Evolutionary conservation across 1,139 yeast species (phyloP).

Genomic region (Candida glucosophila): DNA sequence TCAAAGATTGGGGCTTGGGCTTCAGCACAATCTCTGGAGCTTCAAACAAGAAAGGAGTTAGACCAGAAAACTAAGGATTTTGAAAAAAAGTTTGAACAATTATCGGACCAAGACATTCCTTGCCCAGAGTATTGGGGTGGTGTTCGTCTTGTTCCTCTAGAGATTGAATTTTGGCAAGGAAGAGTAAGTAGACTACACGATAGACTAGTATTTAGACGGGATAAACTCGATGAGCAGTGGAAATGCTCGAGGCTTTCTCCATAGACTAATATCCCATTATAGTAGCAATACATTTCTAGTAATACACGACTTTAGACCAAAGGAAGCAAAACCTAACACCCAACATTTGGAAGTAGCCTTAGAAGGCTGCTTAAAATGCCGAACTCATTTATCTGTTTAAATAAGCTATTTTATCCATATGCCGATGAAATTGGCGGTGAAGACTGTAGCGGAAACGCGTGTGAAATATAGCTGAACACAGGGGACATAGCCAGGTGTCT

Average conservation of each 20-base stretch:
- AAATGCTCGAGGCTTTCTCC: conserved; percentile 67
- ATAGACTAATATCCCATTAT: no score
- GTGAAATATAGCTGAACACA: no score
- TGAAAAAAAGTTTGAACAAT: conserved; percentile 51
- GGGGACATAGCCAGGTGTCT: no score
- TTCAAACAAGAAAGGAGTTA: conserved; percentile 52
- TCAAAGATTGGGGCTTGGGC: conserved; percentile 97
- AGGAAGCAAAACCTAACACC: no score
- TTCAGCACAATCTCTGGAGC: conserved; percentile 69
- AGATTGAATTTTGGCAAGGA: conserved; percentile 97
- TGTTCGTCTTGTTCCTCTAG: conserved; percentile 74
- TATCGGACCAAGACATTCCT: conserved; percentile 55
- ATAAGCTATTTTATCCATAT: no score
- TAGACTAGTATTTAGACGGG: conserved; percentile 67
- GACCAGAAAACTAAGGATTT: conserved; percentile 42
- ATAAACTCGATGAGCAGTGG: conserved; percentile 46
- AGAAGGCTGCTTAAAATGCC: no score
- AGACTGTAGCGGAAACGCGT: no score
- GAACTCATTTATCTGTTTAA: no score
- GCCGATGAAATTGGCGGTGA: no score
- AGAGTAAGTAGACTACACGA: conserved; percentile 86
- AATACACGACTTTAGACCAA: no score
- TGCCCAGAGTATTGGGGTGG: conserved; percentile 98
- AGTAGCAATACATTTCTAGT: no score
- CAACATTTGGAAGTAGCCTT: no score